Conservation (phyloP, 345 rosid genomes). For the Salix exigua region DNA sequence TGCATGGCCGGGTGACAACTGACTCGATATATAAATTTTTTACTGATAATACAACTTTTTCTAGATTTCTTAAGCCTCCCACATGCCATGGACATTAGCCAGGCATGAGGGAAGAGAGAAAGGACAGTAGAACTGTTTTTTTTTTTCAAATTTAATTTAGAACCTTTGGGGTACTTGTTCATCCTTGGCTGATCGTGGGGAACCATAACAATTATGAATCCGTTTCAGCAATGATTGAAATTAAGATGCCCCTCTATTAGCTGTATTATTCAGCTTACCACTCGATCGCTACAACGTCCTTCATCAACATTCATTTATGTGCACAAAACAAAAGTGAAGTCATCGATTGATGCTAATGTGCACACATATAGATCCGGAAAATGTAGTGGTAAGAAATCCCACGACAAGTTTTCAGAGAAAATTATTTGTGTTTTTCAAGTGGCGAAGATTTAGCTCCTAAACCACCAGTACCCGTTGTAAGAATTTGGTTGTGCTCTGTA, state of each 20-base stretch:
- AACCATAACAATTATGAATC: conserved; percentile 43
- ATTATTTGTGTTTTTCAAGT: background rate
- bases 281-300: conserved; percentile 6
- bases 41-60: background rate
- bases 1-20: background rate
- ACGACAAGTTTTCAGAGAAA: background rate
- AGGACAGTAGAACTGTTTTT: background rate
- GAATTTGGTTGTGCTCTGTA: background rate
- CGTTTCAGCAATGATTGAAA: conserved; percentile 38
- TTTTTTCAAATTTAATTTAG: conserved; percentile 3
- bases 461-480: background rate
- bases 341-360: background rate
- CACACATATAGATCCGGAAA: too few relatives aligned
- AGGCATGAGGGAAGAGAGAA: background rate
- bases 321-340: background rate
- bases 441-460: background rate
- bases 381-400: too few relatives aligned
- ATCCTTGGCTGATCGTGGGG: conserved; percentile 44
- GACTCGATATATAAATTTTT: background rate
- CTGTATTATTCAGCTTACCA: conserved; percentile 25
- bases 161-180: conserved; percentile 13
- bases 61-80: background rate
- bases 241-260: conserved; percentile 19
- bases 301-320: conserved; percentile 3
- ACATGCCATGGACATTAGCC: background rate